Evolutionary conservation across 2,329 filamentous ascomycete species (phyloP).

Genomic region (Huntiella omanensis): DNA sequence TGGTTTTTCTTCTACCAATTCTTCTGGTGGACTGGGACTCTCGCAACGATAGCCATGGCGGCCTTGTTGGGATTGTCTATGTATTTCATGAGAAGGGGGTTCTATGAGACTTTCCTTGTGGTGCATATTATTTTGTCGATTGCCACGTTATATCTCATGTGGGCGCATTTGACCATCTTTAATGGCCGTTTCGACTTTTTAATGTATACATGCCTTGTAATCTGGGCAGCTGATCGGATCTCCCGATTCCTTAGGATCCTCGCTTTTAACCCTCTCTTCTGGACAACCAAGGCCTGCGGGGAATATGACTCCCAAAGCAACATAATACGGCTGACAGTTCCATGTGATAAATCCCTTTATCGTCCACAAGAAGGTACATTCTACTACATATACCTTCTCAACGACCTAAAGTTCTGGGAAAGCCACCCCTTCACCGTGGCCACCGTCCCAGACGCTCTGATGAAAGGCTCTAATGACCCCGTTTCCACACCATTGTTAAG

Average conservation of each 20-base stretch:
- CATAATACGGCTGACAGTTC: slow-evolving; percentile 23
- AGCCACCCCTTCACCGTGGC: slow-evolving; percentile 32
- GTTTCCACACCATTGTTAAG: slow-evolving; percentile 18
- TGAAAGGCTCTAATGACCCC: slow-evolving; percentile 12
- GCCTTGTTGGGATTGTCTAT: slow-evolving; percentile 27
- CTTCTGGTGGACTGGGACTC: slow-evolving; percentile 31
- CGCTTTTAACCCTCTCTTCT: slow-evolving; percentile 21
- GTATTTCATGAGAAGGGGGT: slow-evolving; percentile 29
- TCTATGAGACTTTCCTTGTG: slow-evolving; percentile 33
- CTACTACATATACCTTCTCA: slow-evolving; percentile 27
- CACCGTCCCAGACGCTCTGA: slow-evolving; percentile 12
- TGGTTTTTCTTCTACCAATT: slow-evolving; percentile 21
- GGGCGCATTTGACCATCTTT: slow-evolving; percentile 36
- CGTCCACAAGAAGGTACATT: slow-evolving; percentile 23
- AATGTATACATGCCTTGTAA: slow-evolving; percentile 28
- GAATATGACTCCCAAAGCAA: slow-evolving; percentile 22
- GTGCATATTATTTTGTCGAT: slow-evolving; percentile 33
- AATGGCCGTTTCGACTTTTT: slow-evolving; percentile 27
- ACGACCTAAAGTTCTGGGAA: slow-evolving; percentile 25
- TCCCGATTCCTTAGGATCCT: slow-evolving; percentile 25
- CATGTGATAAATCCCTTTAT: slow-evolving; percentile 19
- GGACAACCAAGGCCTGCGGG: slow-evolving; percentile 19
- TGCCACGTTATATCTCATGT: slow-evolving; percentile 29
- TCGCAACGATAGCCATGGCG: slow-evolving; percentile 28
- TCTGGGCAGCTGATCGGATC: slow-evolving; percentile 32